Evolutionary conservation across 495 filamentous ascomycete genomes (phyloP).

Genomic region (Podospora bellae-mahoneyi): DNA sequence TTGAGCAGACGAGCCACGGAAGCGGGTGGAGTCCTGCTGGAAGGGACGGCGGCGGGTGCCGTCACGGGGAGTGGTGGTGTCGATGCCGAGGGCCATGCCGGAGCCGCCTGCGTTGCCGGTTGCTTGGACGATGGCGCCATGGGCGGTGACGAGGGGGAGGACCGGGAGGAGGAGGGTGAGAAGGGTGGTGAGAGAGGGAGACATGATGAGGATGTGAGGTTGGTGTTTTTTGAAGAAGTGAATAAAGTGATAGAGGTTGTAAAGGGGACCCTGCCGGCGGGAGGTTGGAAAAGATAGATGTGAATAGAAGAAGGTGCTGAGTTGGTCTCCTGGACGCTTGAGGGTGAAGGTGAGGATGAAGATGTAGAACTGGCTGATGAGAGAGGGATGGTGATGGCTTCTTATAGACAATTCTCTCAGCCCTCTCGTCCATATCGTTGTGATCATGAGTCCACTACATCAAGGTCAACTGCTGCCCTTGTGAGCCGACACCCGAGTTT

Average conservation of each 20-base stretch:
- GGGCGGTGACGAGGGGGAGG: slow-evolving; percentile 42
- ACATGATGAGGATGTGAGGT: slow-evolving; percentile 26
- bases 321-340: slow-evolving; percentile 17
- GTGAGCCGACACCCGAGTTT: not conserved
- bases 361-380: not conserved
- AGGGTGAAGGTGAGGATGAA: not conserved
- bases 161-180: slow-evolving; percentile 32
- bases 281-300: slow-evolving; percentile 10
- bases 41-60: slow-evolving; percentile 51
- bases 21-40: slow-evolving; percentile 53
- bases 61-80: slow-evolving; percentile 49
- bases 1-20: slow-evolving; percentile 42
- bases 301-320: not conserved
- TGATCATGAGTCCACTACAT: not conserved
- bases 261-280: slow-evolving; percentile 9
- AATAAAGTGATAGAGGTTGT: not conserved
- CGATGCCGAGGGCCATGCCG: slow-evolving; percentile 47
- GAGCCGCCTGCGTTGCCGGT: slow-evolving; percentile 48
- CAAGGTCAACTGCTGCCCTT: not conserved
- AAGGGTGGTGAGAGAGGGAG: slow-evolving; percentile 30
- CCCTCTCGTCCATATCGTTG: not conserved
- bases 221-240: slow-evolving; percentile 12
- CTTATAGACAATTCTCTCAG: slow-evolving; percentile 14
- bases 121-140: slow-evolving; percentile 48
- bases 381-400: not conserved